Base-by-base conservation (phyloP, 2,329 filamentous ascomycete species). In the Fusarium musae region DNA sequence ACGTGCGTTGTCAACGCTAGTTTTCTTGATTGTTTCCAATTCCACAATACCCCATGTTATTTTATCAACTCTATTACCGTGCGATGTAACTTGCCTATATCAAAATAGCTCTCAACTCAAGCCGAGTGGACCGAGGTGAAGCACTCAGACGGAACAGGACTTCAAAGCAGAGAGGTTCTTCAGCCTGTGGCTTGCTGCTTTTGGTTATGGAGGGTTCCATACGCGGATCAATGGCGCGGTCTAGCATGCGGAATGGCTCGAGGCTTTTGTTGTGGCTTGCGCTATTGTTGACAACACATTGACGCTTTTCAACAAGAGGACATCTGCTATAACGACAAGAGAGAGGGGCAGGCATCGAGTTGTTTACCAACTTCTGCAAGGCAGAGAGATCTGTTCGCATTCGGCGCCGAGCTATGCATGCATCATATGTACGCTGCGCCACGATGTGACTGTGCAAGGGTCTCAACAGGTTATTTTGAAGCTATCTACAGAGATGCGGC, bases 21-120 rank as follows among this genome's bases (percentile, higher is more conserved):
- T 58, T 37, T 63, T 71, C 44, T 54, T 60, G 62, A 44, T 63
- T 63, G 40, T 61, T 26, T 39, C 68, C 30, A 63, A 39, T 66
- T 40, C 42, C 37, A 50, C 40, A 50, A 56, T 49, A 6, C 50
- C 44, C 62, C 63, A 54, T 73, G 61, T 30, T 61, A 43, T 49
- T 59, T 49, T 37, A 46, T 36, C 40, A 74, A 59, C 72, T 72
- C 57, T 74, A 74, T 50, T 39, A 43, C 21, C 13, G 40, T 72
- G 56, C 63, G 63, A 74, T 74, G 67, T 65, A 74, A 74, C 56
- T 43, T 54, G 56, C 28, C 63, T 37, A 59, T 49, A 63, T 65
- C 30, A 65, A 43, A 64, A 69, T 65, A 64, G 59, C 34, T 47
- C 43, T 47, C 26, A 50, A 23, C n/a, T n/a, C 30, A 54, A 65